Conservation (phyloP, 805 yeast species). For the Lipomyces sp. region DNA sequence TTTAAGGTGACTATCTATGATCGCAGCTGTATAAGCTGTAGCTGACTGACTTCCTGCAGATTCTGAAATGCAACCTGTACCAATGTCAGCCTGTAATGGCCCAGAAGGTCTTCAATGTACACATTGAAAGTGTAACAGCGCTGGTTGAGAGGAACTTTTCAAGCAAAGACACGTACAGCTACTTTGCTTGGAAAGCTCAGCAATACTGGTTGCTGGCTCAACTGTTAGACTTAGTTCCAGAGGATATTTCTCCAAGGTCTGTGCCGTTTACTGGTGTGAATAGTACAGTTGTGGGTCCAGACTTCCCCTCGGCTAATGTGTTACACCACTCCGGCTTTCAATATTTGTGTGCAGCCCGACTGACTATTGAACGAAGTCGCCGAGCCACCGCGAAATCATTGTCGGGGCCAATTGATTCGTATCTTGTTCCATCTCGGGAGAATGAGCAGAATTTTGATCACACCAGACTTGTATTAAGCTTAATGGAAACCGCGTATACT, state of each 20-base stretch:
- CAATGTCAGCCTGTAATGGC: constrained; percentile 63
- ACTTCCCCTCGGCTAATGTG: constrained; percentile 35
- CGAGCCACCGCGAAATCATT: not conserved
- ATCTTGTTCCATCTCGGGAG: constrained; percentile 24
- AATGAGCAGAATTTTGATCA: constrained; percentile 25
- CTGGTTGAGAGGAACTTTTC: constrained; percentile 46
- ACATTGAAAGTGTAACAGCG: constrained; percentile 57
- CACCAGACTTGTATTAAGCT: constrained; percentile 14
- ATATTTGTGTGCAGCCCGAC: constrained; percentile 39
- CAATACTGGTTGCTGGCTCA: constrained; percentile 73
- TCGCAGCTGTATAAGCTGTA: not conserved
- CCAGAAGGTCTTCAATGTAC: constrained; percentile 66
- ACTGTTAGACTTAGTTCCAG: constrained; percentile 56
- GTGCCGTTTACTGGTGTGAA: constrained; percentile 43
- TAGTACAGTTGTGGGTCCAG: constrained; percentile 27
- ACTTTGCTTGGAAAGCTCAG: constrained; percentile 59
- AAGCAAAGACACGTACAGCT: constrained; percentile 42
- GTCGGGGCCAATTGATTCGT: constrained; percentile 13
- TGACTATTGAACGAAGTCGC: constrained; percentile 39
- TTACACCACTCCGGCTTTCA: constrained; percentile 36
- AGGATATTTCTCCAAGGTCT: constrained; percentile 47
- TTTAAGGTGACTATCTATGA: constrained; percentile 46
- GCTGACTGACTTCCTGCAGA: constrained; percentile 42
- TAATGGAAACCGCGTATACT: constrained; percentile 29
- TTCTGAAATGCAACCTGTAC: constrained; percentile 64